A percentile compares a stretch with the other conserved stretches of the same genome.
phyloP scores from a whole-genome alignment of 495 filamentous ascomycete species.

The Neurospora discreta region DNA sequence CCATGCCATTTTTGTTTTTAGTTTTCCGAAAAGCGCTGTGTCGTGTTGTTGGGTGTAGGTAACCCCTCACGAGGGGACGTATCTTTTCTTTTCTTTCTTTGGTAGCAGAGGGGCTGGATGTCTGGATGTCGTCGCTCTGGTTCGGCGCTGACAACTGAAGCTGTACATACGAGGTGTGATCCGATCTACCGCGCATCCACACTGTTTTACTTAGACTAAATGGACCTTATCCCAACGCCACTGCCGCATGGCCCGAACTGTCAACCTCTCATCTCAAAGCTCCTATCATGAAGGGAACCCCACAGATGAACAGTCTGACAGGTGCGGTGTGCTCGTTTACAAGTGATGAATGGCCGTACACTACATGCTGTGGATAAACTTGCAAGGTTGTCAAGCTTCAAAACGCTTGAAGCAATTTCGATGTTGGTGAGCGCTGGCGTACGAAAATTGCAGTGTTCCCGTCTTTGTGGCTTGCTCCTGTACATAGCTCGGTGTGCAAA shows the following conservation, averaged over 20 bases:
- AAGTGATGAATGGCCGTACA: not conserved
- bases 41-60: not conserved
- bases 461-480: not conserved
- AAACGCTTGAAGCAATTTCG: not conserved
- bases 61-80: not conserved
- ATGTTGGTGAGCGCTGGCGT: not conserved
- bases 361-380: not conserved
- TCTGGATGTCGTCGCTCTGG: not conserved
- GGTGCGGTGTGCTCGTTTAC: not conserved
- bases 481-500: not conserved
- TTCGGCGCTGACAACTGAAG: not conserved
- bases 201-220: not conserved
- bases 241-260: not conserved
- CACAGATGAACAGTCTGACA: not conserved
- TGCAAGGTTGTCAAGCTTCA: not conserved
- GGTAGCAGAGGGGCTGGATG: not conserved
- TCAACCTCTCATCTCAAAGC: not conserved
- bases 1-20: not conserved
- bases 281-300: not conserved
- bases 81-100: not conserved
- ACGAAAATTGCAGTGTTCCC: not conserved
- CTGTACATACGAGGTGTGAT: not conserved
- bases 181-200: not conserved
- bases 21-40: not conserved
- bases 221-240: not conserved